Conservation (phyloP, 140 eudicot species). For the Anethum foeniculum region DNA sequence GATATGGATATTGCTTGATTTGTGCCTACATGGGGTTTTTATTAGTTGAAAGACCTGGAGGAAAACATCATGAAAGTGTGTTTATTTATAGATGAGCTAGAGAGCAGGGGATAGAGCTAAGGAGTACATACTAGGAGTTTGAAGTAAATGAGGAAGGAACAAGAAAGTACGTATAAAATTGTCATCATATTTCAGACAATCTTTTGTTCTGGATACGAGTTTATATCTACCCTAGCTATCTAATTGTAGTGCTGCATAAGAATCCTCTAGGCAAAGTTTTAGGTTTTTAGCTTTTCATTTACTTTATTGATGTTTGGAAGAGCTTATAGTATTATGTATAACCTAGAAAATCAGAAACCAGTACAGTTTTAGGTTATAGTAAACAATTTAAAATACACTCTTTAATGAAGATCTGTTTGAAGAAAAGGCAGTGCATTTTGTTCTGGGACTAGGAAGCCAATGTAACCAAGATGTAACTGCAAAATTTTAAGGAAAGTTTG, state of each 20-base stretch:
- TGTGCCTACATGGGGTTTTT: neutral
- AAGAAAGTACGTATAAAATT: neutral
- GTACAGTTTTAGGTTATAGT: no score
- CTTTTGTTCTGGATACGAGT: conserved; percentile 13
- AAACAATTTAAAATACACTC: no score
- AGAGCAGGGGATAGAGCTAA: neutral
- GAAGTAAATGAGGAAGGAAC: neutral
- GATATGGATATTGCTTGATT: neutral
- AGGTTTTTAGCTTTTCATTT: neutral
- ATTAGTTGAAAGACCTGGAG: neutral
- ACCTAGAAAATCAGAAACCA: neutral
- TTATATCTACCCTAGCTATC: neutral
- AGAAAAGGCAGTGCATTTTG: neutral
- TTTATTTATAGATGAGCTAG: neutral
- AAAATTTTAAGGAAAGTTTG: neutral
- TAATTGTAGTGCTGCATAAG: neutral
- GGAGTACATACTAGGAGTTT: neutral
- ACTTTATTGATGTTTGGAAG: neutral
- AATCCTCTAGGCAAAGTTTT: neutral
- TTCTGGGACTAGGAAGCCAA: neutral
- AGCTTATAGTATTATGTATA: neutral
- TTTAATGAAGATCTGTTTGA: no score
- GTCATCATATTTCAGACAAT: neutral
- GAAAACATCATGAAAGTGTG: neutral
- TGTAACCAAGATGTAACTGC: neutral